Conservation (phyloP, 2,329 filamentous ascomycete genomes). For the Arthroderma uncinatum region DNA sequence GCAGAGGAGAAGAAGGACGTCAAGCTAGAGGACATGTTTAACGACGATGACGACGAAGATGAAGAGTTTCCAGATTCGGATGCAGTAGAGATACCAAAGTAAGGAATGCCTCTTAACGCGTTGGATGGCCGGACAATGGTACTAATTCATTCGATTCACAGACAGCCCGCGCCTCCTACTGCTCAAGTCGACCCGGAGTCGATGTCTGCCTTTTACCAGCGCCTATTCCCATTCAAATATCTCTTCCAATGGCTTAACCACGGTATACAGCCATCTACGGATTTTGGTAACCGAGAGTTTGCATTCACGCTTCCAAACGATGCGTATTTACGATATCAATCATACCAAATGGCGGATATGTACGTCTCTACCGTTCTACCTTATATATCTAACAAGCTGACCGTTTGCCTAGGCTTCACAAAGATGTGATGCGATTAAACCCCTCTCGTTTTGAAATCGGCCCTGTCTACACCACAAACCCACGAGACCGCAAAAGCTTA, state of each 20-base stretch:
- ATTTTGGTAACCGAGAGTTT: slow-evolving; percentile 91
- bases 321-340: slow-evolving; percentile 85
- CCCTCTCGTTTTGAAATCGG: slow-evolving; percentile 96
- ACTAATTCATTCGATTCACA: slow-evolving; percentile 12
- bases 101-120: neutral
- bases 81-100: slow-evolving; percentile 23
- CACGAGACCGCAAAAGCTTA: slow-evolving; percentile 80
- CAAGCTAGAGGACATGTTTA: slow-evolving; percentile 50
- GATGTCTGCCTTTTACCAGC: slow-evolving; percentile 89
- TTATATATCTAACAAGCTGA: slow-evolving; percentile 16
- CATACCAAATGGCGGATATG: slow-evolving; percentile 56
- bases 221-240: slow-evolving; percentile 85
- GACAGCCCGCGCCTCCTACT: slow-evolving; percentile 27
- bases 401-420: slow-evolving; percentile 53
- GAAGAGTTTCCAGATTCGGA: slow-evolving; percentile 46
- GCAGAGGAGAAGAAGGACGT: neutral
- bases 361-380: slow-evolving; percentile 25
- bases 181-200: slow-evolving; percentile 62
- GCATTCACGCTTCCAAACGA: slow-evolving; percentile 91
- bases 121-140: neutral
- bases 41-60: slow-evolving; percentile 46
- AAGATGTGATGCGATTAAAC: slow-evolving; percentile 77
- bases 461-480: slow-evolving; percentile 90
- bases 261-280: slow-evolving; percentile 68
- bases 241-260: slow-evolving; percentile 98